A percentile compares a stretch with the other conserved stretches of the same genome.
These are phyloP conservation scores for Syzygium aqueum DNA, from an alignment of 345 rosid genomes.

Conservation along the genomic window DNA sequence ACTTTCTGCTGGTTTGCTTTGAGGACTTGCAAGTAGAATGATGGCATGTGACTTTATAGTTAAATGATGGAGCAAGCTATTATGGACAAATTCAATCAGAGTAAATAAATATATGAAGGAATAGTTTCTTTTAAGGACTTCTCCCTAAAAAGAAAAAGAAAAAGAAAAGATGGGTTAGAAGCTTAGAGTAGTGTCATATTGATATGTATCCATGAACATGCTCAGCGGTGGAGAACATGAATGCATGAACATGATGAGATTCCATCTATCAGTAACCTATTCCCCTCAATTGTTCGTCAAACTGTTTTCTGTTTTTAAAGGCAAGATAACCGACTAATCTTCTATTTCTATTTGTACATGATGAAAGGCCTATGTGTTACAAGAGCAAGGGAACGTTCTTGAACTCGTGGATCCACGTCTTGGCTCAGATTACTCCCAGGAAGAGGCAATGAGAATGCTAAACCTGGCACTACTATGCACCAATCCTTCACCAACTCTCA, in stretches of 20 bases:
- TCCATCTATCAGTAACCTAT: not conserved
- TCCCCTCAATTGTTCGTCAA: not conserved
- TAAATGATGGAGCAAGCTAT: not conserved
- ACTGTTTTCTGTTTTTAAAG: not conserved
- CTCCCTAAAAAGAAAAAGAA: not conserved
- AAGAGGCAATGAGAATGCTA: slow-evolving; percentile 63
- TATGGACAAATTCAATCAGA: not conserved
- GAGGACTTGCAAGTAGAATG: not conserved
- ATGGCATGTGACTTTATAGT: not conserved
- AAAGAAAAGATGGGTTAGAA: not conserved
- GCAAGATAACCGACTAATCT: not conserved
- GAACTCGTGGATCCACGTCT: slow-evolving; percentile 75
- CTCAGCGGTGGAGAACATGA: not conserved
- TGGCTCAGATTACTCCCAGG: slow-evolving; percentile 37
- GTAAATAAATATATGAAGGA: not conserved
- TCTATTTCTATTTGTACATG: not conserved
- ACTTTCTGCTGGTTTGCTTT: not conserved
- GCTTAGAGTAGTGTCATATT: not conserved
- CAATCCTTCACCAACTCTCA: slow-evolving; percentile 74
- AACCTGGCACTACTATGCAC: slow-evolving; percentile 72
- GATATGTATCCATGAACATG: not conserved
- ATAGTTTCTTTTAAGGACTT: not conserved
- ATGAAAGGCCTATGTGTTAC: slow-evolving; percentile 71
- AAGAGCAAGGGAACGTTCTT: slow-evolving; percentile 85
- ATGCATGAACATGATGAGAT: not conserved